A percentile compares a stretch with the other conserved stretches of the same genome.
Evolutionary conservation across 768 basidiomycete genomes (phyloP).

Genomic region (Amanita rubescens): DNA sequence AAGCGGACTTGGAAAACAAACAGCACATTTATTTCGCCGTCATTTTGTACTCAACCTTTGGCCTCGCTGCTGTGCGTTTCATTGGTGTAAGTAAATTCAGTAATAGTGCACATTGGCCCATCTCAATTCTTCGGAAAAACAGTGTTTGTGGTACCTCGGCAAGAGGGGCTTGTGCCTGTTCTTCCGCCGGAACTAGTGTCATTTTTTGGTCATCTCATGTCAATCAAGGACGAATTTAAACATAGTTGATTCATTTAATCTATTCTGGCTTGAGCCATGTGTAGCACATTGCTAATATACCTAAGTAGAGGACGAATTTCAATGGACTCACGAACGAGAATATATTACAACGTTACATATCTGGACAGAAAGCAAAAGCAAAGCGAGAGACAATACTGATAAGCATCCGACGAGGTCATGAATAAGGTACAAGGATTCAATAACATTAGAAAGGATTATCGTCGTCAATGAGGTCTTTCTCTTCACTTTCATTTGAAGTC

Average conservation of each 20-base stretch:
- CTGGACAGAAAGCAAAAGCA: not conserved
- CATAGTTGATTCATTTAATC: not conserved
- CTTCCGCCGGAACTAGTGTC: constrained; percentile 61
- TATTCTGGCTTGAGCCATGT: not conserved
- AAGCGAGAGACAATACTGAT: constrained; percentile 3
- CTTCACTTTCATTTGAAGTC: constrained; percentile 22
- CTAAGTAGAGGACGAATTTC: too few species aligned
- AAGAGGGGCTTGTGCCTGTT: constrained; percentile 77
- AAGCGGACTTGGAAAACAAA: constrained; percentile 31
- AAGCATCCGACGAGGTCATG: not conserved
- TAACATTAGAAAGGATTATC: constrained; percentile 63
- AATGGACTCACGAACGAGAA: too few species aligned
- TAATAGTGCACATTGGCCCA: not conserved
- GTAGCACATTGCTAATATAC: not conserved
- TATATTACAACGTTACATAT: constrained; percentile 1
- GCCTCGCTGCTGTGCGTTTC: constrained; percentile 65
- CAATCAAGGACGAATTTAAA: not conserved
- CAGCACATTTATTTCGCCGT: constrained; percentile 62
- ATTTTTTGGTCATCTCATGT: constrained; percentile 2
- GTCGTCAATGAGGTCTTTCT: constrained; percentile 38
- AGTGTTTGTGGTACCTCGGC: constrained; percentile 83
- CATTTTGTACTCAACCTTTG: constrained; percentile 78
- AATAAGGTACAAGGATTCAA: constrained; percentile 2
- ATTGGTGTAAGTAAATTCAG: constrained; percentile 48
- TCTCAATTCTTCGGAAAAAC: constrained; percentile 1